These are phyloP conservation scores for Nakazawaea holstii DNA, from an alignment of 805 yeast genomes.

Conservation along the genomic window DNA sequence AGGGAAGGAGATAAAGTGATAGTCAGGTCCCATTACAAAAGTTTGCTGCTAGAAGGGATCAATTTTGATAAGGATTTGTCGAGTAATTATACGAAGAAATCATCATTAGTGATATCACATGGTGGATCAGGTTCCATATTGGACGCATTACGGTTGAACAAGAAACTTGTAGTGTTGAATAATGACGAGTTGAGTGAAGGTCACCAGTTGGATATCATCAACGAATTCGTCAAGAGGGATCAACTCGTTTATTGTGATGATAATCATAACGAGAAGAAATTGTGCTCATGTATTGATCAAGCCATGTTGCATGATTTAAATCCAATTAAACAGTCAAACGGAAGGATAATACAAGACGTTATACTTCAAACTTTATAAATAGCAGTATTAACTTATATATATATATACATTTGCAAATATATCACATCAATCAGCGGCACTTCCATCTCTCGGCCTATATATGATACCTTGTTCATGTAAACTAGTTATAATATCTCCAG, in stretches of 20 bases:
- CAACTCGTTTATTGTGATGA: conserved; percentile 7
- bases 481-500: conserved; percentile 75
- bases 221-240: background rate
- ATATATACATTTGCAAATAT: too few relatives aligned
- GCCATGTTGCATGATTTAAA: background rate
- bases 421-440: conserved; percentile 66
- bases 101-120: conserved; percentile 74
- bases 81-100: conserved; percentile 31
- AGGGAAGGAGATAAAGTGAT: conserved; percentile 1
- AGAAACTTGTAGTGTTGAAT: conserved; percentile 62
- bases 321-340: conserved; percentile 1
- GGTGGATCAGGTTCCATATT: conserved; percentile 91
- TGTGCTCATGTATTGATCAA: background rate
- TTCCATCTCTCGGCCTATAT: conserved; percentile 94
- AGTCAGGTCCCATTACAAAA: background rate
- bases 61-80: conserved; percentile 37
- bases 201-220: conserved; percentile 68
- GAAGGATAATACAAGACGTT: conserved; percentile 4
- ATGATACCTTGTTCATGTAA: conserved; percentile 69
- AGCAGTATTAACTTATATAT: background rate
- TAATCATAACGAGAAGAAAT: background rate
- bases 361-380: conserved; percentile 1
- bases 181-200: conserved; percentile 78
- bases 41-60: conserved; percentile 37
- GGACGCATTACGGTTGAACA: conserved; percentile 57